A percentile compares a stretch with the other conserved stretches of the same genome.
Conservation (phyloP, 2,329 filamentous ascomycete species). For the Pseudocercospora pini-densiflorae region DNA sequence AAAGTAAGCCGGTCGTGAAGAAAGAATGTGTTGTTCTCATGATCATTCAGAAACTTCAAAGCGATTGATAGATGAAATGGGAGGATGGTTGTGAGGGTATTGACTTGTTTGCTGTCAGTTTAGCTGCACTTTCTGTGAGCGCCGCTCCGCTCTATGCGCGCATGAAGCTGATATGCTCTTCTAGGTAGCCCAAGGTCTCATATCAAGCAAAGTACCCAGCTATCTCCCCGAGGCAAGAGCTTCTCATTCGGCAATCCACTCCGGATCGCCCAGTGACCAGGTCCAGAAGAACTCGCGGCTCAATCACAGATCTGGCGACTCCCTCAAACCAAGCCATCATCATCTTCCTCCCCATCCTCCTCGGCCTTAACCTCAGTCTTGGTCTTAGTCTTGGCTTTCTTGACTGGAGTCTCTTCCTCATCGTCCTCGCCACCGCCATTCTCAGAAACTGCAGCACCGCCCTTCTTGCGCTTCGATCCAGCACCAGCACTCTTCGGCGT, state of each 20-base stretch:
- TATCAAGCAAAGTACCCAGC: too few relatives aligned
- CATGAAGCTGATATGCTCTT: too few relatives aligned
- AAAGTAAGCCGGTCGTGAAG: not conserved
- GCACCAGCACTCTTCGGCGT: slow-evolving; percentile 1
- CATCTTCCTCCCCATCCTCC: not conserved
- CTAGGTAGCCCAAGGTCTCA: too few relatives aligned
- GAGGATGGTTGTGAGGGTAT: not conserved
- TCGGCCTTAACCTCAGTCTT: slow-evolving; percentile 5
- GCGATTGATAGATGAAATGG: slow-evolving; percentile 15
- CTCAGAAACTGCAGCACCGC: not conserved
- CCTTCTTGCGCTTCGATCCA: slow-evolving; percentile 11
- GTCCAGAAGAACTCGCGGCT: too few relatives aligned
- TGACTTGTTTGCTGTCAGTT: too few relatives aligned
- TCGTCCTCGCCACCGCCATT: not conserved
- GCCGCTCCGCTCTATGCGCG: too few relatives aligned
- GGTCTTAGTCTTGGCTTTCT: slow-evolving; percentile 3
- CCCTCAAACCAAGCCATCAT: not conserved
- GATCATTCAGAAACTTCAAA: not conserved
- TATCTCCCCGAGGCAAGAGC: too few relatives aligned
- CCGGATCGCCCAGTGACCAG: too few relatives aligned
- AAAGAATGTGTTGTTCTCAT: not conserved
- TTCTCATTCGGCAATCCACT: too few relatives aligned
- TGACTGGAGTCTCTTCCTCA: slow-evolving; percentile 9
- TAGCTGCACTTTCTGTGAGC: too few relatives aligned
- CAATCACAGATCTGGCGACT: too few relatives aligned